Percentiles rank a stretch among this genome's conserved stretches.
Evolutionary conservation across 805 yeast genomes (phyloP).

Genomic region (Saccharomycopsis javanensis): DNA sequence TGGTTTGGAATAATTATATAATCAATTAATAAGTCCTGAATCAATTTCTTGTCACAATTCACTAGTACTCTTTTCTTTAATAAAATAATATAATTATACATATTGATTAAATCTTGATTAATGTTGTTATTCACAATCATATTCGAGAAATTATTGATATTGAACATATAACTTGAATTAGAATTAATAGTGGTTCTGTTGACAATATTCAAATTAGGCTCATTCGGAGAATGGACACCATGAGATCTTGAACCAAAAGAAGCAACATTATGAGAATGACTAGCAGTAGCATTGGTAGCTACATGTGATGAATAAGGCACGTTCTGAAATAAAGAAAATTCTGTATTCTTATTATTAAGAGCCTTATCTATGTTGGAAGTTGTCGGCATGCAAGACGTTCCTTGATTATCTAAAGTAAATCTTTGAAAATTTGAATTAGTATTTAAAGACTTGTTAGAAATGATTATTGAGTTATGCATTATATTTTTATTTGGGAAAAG

Average conservation of each 20-base stretch:
- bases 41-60: constrained; percentile 40
- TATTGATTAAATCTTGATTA: constrained; percentile 22
- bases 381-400: not conserved
- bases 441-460: constrained; percentile 37
- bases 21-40: constrained; percentile 39
- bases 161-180: constrained; percentile 16
- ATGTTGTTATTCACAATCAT: constrained; percentile 20
- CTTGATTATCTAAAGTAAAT: constrained; percentile 10
- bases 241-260: constrained; percentile 18
- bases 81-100: constrained; percentile 30
- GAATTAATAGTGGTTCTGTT: constrained; percentile 18
- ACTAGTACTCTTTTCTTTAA: constrained; percentile 41
- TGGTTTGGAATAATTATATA: constrained; percentile 36
- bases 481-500: constrained; percentile 31
- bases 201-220: constrained; percentile 18
- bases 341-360: constrained; percentile 4
- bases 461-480: constrained; percentile 44
- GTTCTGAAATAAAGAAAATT: constrained; percentile 17
- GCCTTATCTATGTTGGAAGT: not conserved
- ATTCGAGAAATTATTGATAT: constrained; percentile 17
- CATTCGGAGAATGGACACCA: constrained; percentile 20
- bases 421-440: constrained; percentile 20
- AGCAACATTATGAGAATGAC: constrained; percentile 14
- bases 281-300: constrained; percentile 16
- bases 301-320: constrained; percentile 17